Evolutionary conservation across 2,329 filamentous ascomycete species (phyloP), one percentile per base, ranked within the genome.

Genomic region (Camillea tinctor): DNA sequence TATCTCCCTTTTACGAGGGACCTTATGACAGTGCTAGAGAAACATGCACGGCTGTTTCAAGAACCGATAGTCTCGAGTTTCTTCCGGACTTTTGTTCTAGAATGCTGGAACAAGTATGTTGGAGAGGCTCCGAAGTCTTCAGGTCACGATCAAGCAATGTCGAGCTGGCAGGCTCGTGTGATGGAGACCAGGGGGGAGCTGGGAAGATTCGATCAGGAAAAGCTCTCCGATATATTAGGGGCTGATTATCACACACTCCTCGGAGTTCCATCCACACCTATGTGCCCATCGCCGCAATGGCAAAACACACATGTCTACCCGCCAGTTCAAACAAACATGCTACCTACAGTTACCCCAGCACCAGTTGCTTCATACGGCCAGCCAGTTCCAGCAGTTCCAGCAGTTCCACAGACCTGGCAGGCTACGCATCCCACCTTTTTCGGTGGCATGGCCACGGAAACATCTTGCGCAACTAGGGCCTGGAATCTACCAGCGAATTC

Each of bases 1-100:
- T 59, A 54, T n/a, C 19, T 63, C 13, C 58, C 58, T 24, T 63
- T 63, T 21, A 26, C 22, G 4, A 48, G 56, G 2, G 17, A 21
- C 24, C 52, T 63, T 24, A 50, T 59, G 13, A 48, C 52, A 15
- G 1, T 52, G 20, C 30, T 57, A 54, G 36, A 49, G 17, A 50
- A 48, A 11, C 36, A 50, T 21, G 50, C 56, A 4, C 19, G 54
- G n/a, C 44, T 55, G 9, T 11, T 52, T 7, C 50, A 23, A 6
- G 55, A 60, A 24, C 58, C 54, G 19, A 4, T 50, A 2, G 50
- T 54, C 20, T 54, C 53, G 4, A 7, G 3, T 9, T 9, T 60
- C 13, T 19, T 55, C 7, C 50, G 56, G 50, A 49, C 48, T 30
- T 50, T 63, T 13, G 30, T 60, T 17, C 23, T 50, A 9, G 20